Conservation (phyloP, 192 early-diverging fungal species). For the Allomyces javanicus region DNA sequence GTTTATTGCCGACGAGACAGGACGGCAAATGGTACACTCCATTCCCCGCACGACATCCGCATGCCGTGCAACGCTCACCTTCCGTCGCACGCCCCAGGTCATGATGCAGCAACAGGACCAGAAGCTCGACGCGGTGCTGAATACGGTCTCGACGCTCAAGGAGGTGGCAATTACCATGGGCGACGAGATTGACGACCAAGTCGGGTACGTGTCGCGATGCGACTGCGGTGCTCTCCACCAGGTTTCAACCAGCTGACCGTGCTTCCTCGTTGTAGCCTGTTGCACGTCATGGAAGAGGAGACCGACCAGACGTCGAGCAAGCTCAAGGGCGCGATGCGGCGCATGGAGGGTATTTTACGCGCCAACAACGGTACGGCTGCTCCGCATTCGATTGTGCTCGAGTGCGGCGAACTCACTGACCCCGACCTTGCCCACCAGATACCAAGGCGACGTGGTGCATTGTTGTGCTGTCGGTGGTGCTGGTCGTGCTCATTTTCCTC, state of each 20-base stretch:
- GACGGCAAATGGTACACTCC: neutral
- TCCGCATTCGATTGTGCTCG: neutral
- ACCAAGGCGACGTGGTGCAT: slow-evolving; percentile 27
- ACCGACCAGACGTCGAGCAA: slow-evolving; percentile 27
- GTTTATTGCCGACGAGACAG: slow-evolving; percentile 5
- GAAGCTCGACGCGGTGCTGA: slow-evolving; percentile 24
- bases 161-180: slow-evolving; percentile 32
- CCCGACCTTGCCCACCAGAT: slow-evolving; percentile 6
- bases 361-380: slow-evolving; percentile 22
- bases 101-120: slow-evolving; percentile 27
- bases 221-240: neutral
- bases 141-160: slow-evolving; percentile 20
- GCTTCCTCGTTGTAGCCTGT: slow-evolving; percentile 8
- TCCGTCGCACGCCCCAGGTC: slow-evolving; percentile 14
- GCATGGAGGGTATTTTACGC: slow-evolving; percentile 27
- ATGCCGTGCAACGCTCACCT: neutral
- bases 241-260: neutral
- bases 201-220: slow-evolving; percentile 9
- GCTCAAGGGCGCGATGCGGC: slow-evolving; percentile 22
- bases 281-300: slow-evolving; percentile 25
- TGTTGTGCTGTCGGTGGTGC: slow-evolving; percentile 16
- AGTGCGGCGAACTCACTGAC: neutral
- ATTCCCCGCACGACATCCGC: too few species aligned
- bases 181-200: slow-evolving; percentile 33
- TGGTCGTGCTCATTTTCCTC: slow-evolving; percentile 21